These are phyloP conservation scores for Cantharellus cinnabarinus DNA, from an alignment of 768 basidiomycete species.

Conservation along the genomic window DNA sequence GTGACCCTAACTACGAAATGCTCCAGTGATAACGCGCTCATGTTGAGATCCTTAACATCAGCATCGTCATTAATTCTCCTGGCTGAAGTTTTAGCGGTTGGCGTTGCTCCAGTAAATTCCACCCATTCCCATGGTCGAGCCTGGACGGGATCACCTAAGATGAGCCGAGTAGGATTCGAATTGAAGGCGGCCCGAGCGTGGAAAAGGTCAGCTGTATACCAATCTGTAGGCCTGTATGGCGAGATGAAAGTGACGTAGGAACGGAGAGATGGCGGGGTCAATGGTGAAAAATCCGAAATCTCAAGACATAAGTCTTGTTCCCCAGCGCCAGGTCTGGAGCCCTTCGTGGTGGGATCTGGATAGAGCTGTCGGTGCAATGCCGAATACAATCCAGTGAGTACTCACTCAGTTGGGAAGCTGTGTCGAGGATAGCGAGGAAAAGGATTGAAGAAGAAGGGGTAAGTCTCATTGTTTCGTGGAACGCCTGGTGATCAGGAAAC, in stretches of 20 bases:
- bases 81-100: not conserved
- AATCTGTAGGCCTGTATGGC: conserved; percentile 2
- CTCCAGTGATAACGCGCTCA: conserved; percentile 6
- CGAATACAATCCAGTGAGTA: not conserved
- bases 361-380: not conserved
- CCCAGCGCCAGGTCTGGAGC: not conserved
- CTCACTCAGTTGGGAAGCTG: conserved; percentile 3
- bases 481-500: not conserved
- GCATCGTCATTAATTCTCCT: not conserved
- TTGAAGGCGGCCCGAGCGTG: not conserved
- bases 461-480: not conserved
- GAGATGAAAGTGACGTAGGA: not conserved
- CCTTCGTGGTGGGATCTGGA: not conserved
- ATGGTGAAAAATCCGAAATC: not conserved
- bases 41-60: not conserved
- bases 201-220: conserved; percentile 1
- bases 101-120: conserved; percentile 2
- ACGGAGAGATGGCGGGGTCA: conserved; percentile 2
- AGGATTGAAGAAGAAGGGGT: not conserved
- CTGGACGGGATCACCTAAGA: conserved; percentile 1
- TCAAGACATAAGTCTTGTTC: not conserved
- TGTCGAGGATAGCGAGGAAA: conserved; percentile 4
- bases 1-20: conserved; percentile 3
- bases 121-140: conserved; percentile 8
- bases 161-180: not conserved